These are phyloP conservation scores for Chlorokybus atmophyticus DNA, from an alignment of 139 green algal species.

Conservation along the genomic window DNA sequence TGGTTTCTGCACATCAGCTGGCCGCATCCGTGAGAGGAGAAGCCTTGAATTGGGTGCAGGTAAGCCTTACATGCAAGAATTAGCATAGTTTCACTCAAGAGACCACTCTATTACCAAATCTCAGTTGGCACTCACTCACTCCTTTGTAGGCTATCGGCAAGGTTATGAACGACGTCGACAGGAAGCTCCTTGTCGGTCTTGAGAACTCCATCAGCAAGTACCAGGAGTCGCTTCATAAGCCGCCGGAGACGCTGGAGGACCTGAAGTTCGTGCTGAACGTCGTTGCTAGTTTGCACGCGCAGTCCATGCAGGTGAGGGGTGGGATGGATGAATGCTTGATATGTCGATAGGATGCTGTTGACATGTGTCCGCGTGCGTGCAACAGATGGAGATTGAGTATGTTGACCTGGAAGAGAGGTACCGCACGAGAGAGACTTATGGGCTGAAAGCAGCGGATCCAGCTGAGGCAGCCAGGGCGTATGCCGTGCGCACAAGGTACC, in stretches of 20 bases:
- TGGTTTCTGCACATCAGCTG: conserved; percentile 44
- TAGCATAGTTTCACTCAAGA: too few species aligned
- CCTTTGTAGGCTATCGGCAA: conserved; percentile 43
- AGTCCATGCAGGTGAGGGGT: conserved; percentile 49
- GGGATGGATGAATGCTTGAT: too few species aligned
- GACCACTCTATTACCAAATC: too few species aligned
- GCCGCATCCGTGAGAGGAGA: conserved; percentile 50
- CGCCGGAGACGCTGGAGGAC: conserved; percentile 49
- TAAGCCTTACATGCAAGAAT: too few species aligned
- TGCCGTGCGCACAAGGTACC: not conserved
- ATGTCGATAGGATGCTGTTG: too few species aligned
- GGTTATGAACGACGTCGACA: conserved; percentile 56
- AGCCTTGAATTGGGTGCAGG: conserved; percentile 51
- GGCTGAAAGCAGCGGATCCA: conserved; percentile 8
- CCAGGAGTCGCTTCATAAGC: conserved; percentile 7
- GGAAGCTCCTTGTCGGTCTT: conserved; percentile 20
- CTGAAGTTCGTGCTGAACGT: conserved; percentile 50
- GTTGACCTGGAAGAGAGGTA: conserved; percentile 64
- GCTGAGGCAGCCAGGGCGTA: not conserved
- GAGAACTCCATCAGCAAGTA: conserved; percentile 11
- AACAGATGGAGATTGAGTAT: conserved; percentile 61
- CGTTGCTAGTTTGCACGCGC: conserved; percentile 34
- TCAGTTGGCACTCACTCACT: too few species aligned
- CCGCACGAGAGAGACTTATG: conserved; percentile 52
- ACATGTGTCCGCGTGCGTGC: not conserved